Evolutionary conservation across 2,329 filamentous ascomycete genomes (phyloP), one percentile per base, ranked within the genome.

Genomic region (Talaromyces sp.): DNA sequence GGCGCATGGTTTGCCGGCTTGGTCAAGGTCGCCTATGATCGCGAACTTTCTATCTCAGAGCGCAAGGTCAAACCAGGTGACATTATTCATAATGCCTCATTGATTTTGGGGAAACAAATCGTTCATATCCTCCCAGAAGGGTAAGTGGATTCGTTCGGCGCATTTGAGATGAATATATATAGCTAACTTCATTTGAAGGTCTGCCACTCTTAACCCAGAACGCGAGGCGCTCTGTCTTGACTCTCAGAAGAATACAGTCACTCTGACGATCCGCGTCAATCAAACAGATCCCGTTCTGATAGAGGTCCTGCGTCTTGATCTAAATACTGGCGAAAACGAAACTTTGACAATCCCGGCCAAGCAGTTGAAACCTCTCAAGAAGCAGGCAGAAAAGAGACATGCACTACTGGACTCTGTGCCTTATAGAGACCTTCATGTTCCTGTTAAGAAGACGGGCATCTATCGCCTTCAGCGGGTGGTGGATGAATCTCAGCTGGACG

Each of bases 41-140:
- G 90, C 66, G 94, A 99, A 75, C 77, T 96, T 55, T 91, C 93
- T 47, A 88, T 99, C 61, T 94, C 90, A n/a, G 95, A 97, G 71
- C 86, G 89, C 61, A 90, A 87, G 67, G 93, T 99, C 69, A 96
- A 96, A 69, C 86, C 92, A 14, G 89, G 88, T 24, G 87, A 84
- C 57, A 92, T 99, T 58, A 79, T 96, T 56, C 90, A 97, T 70
- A 97, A 97, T 70, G 84, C 90, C 29, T 96, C 92, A 19, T 82
- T 97, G 66, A 97, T 99, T 59, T 83, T 96, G 75, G 94, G 94
- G 67, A 94, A 91, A 71, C 92, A 97, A 76, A 96, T 97, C 64
- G 93, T 99, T 73, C 94, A 99, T 70, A 96, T 99, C 67, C 79
- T 99, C 50, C 94, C 94, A 2, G 94, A 99, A 79, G 95, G 95